Evolutionary conservation across 305 asterid genomes (phyloP).

Genomic region (Fraxinus sp.): DNA sequence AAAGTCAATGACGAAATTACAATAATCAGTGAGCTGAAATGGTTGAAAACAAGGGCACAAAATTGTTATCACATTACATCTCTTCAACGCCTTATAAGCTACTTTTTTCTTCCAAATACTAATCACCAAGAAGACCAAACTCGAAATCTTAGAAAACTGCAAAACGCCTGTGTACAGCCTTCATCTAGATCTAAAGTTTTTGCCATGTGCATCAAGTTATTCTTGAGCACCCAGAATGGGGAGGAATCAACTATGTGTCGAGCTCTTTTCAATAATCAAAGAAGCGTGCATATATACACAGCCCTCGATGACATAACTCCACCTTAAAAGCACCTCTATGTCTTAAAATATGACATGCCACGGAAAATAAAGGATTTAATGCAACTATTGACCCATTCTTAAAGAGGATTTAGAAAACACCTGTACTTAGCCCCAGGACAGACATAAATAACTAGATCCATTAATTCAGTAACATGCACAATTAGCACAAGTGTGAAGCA

Average conservation of each 20-base stretch:
- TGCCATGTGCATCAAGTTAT: neutral
- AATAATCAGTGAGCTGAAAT: neutral
- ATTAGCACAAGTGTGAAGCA: constrained; percentile 9
- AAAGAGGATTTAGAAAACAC: neutral
- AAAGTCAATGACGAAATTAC: neutral
- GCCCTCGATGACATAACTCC: neutral
- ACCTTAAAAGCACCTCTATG: neutral
- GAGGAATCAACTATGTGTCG: neutral
- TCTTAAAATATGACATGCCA: neutral
- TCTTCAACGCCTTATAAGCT: neutral
- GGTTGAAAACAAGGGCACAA: constrained; percentile 3
- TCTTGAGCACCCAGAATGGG: neutral
- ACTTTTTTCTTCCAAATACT: neutral
- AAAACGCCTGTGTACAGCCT: neutral
- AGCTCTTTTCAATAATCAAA: neutral
- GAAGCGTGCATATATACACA: neutral
- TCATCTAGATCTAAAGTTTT: neutral
- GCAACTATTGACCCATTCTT: neutral
- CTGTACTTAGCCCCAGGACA: neutral
- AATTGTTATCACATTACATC: neutral
- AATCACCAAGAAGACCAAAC: neutral
- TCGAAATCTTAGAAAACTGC: neutral
- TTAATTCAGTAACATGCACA: constrained; percentile 17
- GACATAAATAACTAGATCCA: neutral
- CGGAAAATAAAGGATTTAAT: neutral